These are phyloP conservation scores for Trametes versicolor DNA, from an alignment of 1,284 basidiomycete species.

Conservation along the genomic window DNA sequence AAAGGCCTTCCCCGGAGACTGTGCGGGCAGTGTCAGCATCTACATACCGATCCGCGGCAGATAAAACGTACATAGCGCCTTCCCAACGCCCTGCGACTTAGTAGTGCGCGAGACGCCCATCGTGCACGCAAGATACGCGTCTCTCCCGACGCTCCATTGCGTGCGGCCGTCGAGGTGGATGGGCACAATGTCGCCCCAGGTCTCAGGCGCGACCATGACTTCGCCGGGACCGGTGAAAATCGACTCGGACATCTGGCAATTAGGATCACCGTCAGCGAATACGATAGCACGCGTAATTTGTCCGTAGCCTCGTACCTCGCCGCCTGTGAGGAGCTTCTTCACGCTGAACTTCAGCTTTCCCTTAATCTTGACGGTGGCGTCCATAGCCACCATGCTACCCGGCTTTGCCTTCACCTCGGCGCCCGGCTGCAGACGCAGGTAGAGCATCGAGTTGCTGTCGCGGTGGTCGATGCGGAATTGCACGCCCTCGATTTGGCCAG, in stretches of 20 bases:
- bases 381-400: slow-evolving; percentile 49
- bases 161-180: slow-evolving; percentile 43
- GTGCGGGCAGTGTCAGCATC: not conserved
- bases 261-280: not conserved
- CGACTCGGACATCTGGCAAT: slow-evolving; percentile 41
- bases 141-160: slow-evolving; percentile 44
- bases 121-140: slow-evolving; percentile 46
- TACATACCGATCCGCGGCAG: not conserved
- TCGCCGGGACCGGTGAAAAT: slow-evolving; percentile 46
- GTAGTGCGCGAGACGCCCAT: slow-evolving; percentile 37
- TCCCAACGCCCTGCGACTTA: slow-evolving; percentile 44
- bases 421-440: slow-evolving; percentile 41
- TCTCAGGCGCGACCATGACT: slow-evolving; percentile 46
- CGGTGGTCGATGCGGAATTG: slow-evolving; percentile 45
- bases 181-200: slow-evolving; percentile 47
- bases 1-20: slow-evolving; percentile 49
- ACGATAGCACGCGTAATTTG: not conserved
- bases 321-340: slow-evolving; percentile 43
- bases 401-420: slow-evolving; percentile 45
- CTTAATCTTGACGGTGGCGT: slow-evolving; percentile 43
- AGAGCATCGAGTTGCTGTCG: slow-evolving; percentile 46
- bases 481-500: slow-evolving; percentile 41
- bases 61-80: slow-evolving; percentile 43
- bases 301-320: slow-evolving; percentile 34
- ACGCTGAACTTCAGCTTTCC: slow-evolving; percentile 46